Conservation (phyloP, 75 land plant species). For the Sequoia sempervirens region DNA sequence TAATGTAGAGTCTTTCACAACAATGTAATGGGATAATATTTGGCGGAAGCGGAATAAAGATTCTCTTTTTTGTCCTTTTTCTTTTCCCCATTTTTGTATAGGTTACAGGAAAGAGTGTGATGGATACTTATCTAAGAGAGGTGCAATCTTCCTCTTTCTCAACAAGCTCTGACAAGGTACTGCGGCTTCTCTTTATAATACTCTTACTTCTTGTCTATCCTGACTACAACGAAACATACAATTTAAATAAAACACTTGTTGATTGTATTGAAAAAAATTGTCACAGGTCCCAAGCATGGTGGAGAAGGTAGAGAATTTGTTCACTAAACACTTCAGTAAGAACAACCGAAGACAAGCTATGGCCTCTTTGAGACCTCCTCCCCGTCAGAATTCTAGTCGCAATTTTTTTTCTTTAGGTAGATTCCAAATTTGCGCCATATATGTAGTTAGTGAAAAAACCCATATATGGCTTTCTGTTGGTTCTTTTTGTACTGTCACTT, state of each 20-base stretch:
- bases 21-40: not conserved
- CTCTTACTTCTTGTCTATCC: too few relatives aligned
- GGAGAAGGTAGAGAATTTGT: conserved; percentile 34
- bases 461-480: too few relatives aligned
- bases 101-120: conserved; percentile 27
- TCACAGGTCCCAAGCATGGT: conserved; percentile 24
- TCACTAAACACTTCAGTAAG: conserved; percentile 30
- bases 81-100: not conserved
- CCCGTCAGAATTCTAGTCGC: conserved; percentile 12
- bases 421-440: too few relatives aligned
- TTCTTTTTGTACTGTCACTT: too few relatives aligned
- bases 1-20: not conserved
- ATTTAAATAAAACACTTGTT: too few relatives aligned
- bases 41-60: too few relatives aligned
- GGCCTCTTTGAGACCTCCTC: conserved; percentile 29
- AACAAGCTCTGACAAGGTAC: conserved; percentile 33
- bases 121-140: conserved; percentile 27
- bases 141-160: conserved; percentile 41
- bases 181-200: too few relatives aligned
- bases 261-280: not conserved
- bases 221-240: too few relatives aligned
- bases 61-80: not conserved
- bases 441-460: too few relatives aligned
- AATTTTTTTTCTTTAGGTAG: conserved; percentile 29
- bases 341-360: conserved; percentile 31